phyloP scores from a whole-genome alignment of 1,284 basidiomycete species.

The Naganishia liquefaciens region DNA sequence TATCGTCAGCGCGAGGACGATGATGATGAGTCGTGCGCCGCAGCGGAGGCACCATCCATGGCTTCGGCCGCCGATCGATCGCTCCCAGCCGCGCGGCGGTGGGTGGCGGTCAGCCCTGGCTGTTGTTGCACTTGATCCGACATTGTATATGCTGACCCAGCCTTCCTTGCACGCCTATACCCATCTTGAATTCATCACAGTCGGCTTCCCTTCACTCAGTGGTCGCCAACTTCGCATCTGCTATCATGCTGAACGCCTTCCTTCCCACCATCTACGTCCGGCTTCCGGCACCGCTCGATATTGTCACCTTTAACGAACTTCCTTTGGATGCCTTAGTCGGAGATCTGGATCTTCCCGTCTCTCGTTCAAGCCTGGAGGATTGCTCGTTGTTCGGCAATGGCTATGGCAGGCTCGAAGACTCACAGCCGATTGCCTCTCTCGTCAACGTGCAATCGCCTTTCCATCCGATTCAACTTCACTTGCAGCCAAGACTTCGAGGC shows the following conservation, averaged over 20 bases:
- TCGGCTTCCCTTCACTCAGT: neutral
- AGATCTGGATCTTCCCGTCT: slow-evolving; percentile 12
- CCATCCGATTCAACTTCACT: slow-evolving; percentile 44
- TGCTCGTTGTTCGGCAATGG: slow-evolving; percentile 6
- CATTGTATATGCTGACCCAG: neutral
- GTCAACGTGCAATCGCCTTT: slow-evolving; percentile 12
- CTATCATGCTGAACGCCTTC: slow-evolving; percentile 16
- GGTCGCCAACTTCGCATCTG: neutral
- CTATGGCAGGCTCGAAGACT: neutral
- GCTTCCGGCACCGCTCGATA: slow-evolving; percentile 45
- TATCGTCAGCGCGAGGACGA: slow-evolving; percentile 23
- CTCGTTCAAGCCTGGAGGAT: neutral
- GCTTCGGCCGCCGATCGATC: slow-evolving; percentile 1
- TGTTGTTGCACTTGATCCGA: neutral
- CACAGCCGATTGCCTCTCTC: slow-evolving; percentile 17
- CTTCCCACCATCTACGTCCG: slow-evolving; percentile 44
- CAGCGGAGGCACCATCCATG: neutral
- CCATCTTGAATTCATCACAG: neutral
- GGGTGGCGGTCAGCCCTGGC: too few relatives aligned
- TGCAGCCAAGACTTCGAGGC: slow-evolving; percentile 65
- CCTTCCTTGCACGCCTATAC: too few relatives aligned
- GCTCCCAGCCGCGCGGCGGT: too few relatives aligned
- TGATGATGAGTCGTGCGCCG: slow-evolving; percentile 13
- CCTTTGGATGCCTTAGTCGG: slow-evolving; percentile 10
- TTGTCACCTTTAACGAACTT: slow-evolving; percentile 34